A percentile compares a stretch with the other conserved stretches of the same genome.
These are phyloP conservation scores for Vitis cinerea DNA, from an alignment of 164 flowering plant genomes.

Conservation along the genomic window DNA sequence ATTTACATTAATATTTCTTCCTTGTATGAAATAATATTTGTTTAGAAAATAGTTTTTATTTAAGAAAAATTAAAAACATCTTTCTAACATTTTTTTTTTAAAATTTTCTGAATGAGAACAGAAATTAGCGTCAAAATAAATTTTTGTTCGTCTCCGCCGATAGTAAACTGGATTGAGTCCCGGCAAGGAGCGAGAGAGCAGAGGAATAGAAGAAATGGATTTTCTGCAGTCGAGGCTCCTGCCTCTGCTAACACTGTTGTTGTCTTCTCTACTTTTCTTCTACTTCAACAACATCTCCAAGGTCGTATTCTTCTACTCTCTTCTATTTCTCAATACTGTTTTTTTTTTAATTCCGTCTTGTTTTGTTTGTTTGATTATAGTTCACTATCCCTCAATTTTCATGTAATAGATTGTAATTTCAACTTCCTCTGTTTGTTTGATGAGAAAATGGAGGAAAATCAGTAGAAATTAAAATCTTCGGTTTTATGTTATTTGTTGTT, in stretches of 20 bases:
- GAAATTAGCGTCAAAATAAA: too few relatives aligned
- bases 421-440: background rate
- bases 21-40: too few relatives aligned
- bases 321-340: too few relatives aligned
- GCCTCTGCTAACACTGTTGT: constrained; percentile 51
- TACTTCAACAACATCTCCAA: constrained; percentile 27
- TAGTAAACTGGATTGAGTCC: background rate
- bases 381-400: background rate
- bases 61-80: too few relatives aligned
- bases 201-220: constrained; percentile 32
- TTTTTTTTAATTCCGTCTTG: background rate
- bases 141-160: too few relatives aligned
- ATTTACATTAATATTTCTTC: too few relatives aligned
- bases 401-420: too few relatives aligned
- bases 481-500: background rate
- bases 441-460: background rate
- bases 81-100: too few relatives aligned
- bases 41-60: too few relatives aligned
- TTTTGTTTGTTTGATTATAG: background rate
- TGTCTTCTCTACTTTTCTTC: constrained; percentile 49
- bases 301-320: constrained; percentile 27
- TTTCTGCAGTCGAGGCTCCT: constrained; percentile 44
- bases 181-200: constrained; percentile 15
- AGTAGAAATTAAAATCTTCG: background rate
- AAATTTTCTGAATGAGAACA: too few relatives aligned